phyloP scores from a whole-genome alignment of 139 green algal genomes.

The Closterium sp. region DNA sequence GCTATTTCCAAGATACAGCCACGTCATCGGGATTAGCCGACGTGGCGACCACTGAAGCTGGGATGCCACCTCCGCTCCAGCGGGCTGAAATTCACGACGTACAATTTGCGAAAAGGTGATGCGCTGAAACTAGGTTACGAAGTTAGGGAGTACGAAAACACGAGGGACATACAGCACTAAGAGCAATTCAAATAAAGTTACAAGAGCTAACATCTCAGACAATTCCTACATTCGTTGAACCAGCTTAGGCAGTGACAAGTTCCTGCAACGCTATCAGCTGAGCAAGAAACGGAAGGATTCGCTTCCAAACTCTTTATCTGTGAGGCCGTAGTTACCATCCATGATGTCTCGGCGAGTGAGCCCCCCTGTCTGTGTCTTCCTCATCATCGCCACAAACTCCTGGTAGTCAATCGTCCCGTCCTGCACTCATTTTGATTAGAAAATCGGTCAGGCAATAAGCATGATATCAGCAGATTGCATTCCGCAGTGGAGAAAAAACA shows the following conservation, averaged over 20 bases:
- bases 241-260: background rate
- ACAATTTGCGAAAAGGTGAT: too few relatives aligned
- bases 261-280: background rate
- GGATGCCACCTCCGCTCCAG: too few relatives aligned
- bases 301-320: background rate
- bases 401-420: constrained; percentile 53
- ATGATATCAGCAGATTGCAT: background rate
- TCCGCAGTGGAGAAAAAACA: too few relatives aligned
- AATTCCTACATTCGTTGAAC: background rate
- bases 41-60: background rate
- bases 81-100: too few relatives aligned
- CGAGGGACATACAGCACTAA: too few relatives aligned
- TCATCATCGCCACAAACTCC: constrained; percentile 55
- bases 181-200: too few relatives aligned
- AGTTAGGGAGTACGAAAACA: too few relatives aligned
- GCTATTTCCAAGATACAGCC: background rate
- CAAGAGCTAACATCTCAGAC: too few relatives aligned
- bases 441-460: background rate
- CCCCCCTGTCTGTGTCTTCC: constrained; percentile 12
- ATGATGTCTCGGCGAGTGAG: constrained; percentile 4
- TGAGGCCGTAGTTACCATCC: constrained; percentile 3
- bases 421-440: background rate
- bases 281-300: background rate
- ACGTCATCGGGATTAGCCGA: background rate
- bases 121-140: too few relatives aligned